These are phyloP conservation scores for Akanthomyces muscarius DNA, from an alignment of 2,329 filamentous ascomycete species.

Conservation along the genomic window DNA sequence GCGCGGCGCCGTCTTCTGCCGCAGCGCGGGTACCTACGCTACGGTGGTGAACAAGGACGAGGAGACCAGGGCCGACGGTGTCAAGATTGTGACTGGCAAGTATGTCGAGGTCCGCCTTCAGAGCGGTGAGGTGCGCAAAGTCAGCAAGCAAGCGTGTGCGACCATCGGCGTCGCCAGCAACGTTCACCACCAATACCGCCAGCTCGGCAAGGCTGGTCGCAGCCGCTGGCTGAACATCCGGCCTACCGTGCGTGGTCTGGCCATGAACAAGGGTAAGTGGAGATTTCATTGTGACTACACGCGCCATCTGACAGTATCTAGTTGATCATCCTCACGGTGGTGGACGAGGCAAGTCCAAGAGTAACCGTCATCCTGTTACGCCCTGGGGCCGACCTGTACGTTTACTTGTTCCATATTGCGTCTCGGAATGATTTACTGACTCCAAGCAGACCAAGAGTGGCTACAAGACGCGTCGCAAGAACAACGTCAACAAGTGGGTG, in stretches of 20 bases:
- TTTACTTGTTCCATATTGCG: conserved; percentile 24
- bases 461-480: conserved; percentile 86
- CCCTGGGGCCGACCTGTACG: conserved; percentile 94
- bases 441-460: conserved; percentile 65
- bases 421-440: conserved; percentile 26
- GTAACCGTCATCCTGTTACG: conserved; percentile 90
- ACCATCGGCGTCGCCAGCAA: conserved; percentile 96
- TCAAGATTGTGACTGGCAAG: conserved; percentile 62
- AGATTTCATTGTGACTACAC: not conserved
- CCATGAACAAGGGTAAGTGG: conserved; percentile 87
- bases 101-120: conserved; percentile 83
- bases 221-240: conserved; percentile 91
- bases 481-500: conserved; percentile 88
- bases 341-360: conserved; percentile 98
- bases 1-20: conserved; percentile 81
- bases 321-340: conserved; percentile 97
- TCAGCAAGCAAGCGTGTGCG: conserved; percentile 88
- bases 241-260: conserved; percentile 92
- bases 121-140: conserved; percentile 86
- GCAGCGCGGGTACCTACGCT: conserved; percentile 89
- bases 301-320: conserved; percentile 28
- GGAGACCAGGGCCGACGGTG: conserved; percentile 57
- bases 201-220: conserved; percentile 91
- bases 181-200: conserved; percentile 80
- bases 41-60: conserved; percentile 87